phyloP scores from a whole-genome alignment of 2,329 filamentous ascomycete species.

The Trichothecium sympodiale region DNA sequence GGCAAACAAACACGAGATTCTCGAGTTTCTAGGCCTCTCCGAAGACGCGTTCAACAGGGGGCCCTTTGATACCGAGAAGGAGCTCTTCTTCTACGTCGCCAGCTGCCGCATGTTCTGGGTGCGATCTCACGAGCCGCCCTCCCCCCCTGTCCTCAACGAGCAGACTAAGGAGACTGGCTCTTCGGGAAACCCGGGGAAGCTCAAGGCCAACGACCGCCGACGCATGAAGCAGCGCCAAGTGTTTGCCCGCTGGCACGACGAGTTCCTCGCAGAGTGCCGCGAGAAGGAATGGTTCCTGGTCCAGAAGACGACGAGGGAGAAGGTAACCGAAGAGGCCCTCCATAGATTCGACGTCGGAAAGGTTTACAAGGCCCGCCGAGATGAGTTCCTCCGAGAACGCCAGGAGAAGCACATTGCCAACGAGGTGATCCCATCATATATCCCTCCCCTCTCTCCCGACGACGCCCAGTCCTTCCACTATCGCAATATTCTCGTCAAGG shows the following conservation, averaged over 20 bases:
- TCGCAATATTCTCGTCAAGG: constrained; percentile 24
- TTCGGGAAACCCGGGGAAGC: constrained; percentile 16
- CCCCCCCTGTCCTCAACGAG: constrained; percentile 14
- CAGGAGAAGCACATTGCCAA: constrained; percentile 32
- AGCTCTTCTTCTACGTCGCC: constrained; percentile 52
- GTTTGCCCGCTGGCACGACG: constrained; percentile 50
- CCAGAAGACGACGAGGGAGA: constrained; percentile 22
- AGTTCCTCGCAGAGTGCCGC: constrained; percentile 47
- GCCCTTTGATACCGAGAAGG: constrained; percentile 42
- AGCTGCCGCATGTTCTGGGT: constrained; percentile 48
- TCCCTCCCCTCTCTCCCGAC: constrained; percentile 16
- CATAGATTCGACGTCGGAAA: constrained; percentile 31
- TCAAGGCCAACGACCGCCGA: constrained; percentile 45
- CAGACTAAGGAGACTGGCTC: constrained; percentile 8
- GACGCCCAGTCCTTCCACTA: constrained; percentile 14
- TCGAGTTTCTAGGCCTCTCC: constrained; percentile 50
- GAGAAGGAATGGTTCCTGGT: constrained; percentile 22
- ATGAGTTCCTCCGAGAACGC: constrained; percentile 27
- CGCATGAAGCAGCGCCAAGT: constrained; percentile 43
- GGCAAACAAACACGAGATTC: constrained; percentile 38
- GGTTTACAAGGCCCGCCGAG: constrained; percentile 32
- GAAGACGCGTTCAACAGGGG: constrained; percentile 30
- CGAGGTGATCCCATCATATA: constrained; percentile 27
- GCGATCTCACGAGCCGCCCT: no score
- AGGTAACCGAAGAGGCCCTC: constrained; percentile 43